Conservation (phyloP, 139 green algal species). For the Marvania coccoides region DNA sequence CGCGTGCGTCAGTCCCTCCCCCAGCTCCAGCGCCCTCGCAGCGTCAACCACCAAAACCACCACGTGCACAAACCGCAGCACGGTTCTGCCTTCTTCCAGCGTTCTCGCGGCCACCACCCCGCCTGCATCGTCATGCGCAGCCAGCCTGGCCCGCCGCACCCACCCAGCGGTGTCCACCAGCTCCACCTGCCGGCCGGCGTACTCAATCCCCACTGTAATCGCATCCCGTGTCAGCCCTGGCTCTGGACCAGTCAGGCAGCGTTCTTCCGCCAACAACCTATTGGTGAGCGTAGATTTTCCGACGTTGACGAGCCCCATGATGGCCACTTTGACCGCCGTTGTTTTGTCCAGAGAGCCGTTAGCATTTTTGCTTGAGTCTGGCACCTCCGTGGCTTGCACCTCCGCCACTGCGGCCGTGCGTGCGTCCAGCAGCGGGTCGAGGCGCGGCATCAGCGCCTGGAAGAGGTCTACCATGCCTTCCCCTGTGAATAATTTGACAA, state of each 20-base stretch:
- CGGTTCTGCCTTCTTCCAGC: constrained; percentile 23
- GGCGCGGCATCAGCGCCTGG: constrained; percentile 44
- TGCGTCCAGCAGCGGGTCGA: constrained; percentile 33
- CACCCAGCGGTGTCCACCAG: constrained; percentile 90
- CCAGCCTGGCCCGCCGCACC: constrained; percentile 39
- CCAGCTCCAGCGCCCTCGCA: constrained; percentile 1
- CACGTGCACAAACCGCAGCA: constrained; percentile 65
- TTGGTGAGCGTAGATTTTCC: constrained; percentile 87
- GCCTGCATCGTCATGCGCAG: constrained; percentile 45
- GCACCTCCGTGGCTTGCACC: neutral
- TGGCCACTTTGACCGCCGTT: constrained; percentile 38
- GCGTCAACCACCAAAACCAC: constrained; percentile 82
- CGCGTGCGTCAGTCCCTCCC: constrained; percentile 35
- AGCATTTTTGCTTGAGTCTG: neutral
- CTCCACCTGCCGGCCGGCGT: constrained; percentile 41
- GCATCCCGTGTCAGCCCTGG: constrained; percentile 84
- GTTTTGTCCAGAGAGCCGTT: neutral
- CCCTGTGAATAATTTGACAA: too few relatives aligned
- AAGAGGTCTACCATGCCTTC: constrained; percentile 88
- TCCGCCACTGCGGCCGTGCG: constrained; percentile 6
- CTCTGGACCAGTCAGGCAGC: constrained; percentile 84
- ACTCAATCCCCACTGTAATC: constrained; percentile 38
- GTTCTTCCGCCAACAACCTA: constrained; percentile 61
- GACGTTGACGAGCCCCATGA: constrained; percentile 77
- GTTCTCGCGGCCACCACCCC: constrained; percentile 30